phyloP scores from a whole-genome alignment of 106 monocot genomes.

The Dendrobium chrysotoxum region DNA sequence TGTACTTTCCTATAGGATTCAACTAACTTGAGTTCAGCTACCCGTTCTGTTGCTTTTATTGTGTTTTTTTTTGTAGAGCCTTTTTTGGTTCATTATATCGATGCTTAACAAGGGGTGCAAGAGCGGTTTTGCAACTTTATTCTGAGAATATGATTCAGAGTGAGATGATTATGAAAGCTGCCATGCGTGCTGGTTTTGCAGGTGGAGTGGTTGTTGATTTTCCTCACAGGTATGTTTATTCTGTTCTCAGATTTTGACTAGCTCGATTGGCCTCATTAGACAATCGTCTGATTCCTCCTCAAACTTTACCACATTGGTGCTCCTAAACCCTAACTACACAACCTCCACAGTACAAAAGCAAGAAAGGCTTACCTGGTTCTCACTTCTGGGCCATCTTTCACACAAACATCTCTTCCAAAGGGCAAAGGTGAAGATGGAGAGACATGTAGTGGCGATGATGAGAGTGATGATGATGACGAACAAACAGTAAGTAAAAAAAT shows the following conservation, averaged over 20 bases:
- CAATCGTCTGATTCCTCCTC: not conserved
- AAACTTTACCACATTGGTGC: not conserved
- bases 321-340: not conserved
- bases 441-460: slow-evolving; percentile 58
- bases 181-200: slow-evolving; percentile 95
- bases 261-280: not conserved
- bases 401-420: slow-evolving; percentile 65
- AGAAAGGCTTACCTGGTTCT: slow-evolving; percentile 94
- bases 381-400: slow-evolving; percentile 76
- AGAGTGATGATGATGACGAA: slow-evolving; percentile 35
- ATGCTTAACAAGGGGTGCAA: slow-evolving; percentile 91
- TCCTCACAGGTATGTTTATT: slow-evolving; percentile 70
- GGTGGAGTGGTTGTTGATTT: slow-evolving; percentile 95
- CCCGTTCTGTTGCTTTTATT: not conserved
- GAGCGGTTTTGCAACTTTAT: slow-evolving; percentile 92
- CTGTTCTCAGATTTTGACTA: not conserved
- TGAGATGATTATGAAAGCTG: slow-evolving; percentile 92
- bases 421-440: slow-evolving; percentile 91
- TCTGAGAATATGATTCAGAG: slow-evolving; percentile 94
- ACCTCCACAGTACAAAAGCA: slow-evolving; percentile 64
- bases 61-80: slow-evolving; percentile 42
- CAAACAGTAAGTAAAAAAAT: slow-evolving; percentile 50
- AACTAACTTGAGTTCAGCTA: not conserved
- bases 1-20: slow-evolving; percentile 12
- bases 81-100: slow-evolving; percentile 94